phyloP scores from a whole-genome alignment of 2,329 filamentous ascomycete species.

The Verticillium tricorpus region DNA sequence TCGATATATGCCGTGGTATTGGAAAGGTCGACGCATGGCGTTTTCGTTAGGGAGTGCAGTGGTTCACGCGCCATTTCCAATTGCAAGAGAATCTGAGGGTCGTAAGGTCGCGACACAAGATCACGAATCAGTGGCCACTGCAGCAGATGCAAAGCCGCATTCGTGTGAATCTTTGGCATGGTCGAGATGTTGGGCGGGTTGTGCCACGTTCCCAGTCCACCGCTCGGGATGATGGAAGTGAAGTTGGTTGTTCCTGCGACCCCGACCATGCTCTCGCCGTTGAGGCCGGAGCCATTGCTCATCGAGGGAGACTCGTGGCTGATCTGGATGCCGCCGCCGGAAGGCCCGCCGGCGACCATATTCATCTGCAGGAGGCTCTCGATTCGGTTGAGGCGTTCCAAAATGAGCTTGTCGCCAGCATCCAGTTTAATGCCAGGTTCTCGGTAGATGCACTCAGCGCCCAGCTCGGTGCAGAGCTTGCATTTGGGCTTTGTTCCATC shows the following conservation, averaged over 20 bases:
- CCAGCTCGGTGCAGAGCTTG: constrained; percentile 76
- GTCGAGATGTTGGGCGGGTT: constrained; percentile 68
- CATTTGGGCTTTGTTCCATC: constrained; percentile 79
- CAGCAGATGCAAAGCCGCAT: constrained; percentile 70
- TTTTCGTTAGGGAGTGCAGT: constrained; percentile 62
- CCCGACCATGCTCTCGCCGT: constrained; percentile 52
- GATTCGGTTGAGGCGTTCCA: constrained; percentile 73
- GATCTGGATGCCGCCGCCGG: constrained; percentile 45
- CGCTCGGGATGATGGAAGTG: constrained; percentile 52
- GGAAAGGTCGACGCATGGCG: constrained; percentile 64
- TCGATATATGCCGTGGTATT: constrained; percentile 72
- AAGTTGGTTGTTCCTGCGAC: constrained; percentile 39
- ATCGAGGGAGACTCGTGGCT: constrained; percentile 60
- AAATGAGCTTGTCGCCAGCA: constrained; percentile 79
- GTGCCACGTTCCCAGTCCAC: constrained; percentile 69
- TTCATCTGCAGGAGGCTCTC: constrained; percentile 73
- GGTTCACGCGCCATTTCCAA: constrained; percentile 76
- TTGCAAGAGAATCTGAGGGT: constrained; percentile 76
- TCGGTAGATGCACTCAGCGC: constrained; percentile 78
- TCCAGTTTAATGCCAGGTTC: constrained; percentile 85
- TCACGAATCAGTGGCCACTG: constrained; percentile 79
- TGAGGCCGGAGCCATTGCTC: constrained; percentile 58
- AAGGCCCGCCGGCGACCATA: constrained; percentile 41
- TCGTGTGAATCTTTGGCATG: constrained; percentile 82
- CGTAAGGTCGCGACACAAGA: constrained; percentile 70